These are phyloP conservation scores for Fusarium sp. DNA, from an alignment of 2,329 filamentous ascomycete species.

Conservation along the genomic window DNA sequence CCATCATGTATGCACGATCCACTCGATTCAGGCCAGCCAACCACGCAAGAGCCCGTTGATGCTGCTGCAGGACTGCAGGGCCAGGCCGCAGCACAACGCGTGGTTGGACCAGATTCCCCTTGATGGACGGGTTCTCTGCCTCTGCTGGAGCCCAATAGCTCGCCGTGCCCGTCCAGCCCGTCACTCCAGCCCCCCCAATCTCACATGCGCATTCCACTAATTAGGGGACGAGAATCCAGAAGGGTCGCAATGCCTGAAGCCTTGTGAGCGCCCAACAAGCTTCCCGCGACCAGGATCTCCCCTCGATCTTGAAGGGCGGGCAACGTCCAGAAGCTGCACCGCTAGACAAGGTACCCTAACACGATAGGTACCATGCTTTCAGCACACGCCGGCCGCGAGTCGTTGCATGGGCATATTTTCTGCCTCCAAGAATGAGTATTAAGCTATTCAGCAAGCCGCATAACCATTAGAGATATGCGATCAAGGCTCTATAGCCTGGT, in stretches of 20 bases:
- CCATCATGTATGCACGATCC: slow-evolving; percentile 28
- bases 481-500: not conserved
- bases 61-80: slow-evolving; percentile 40
- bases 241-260: slow-evolving; percentile 33
- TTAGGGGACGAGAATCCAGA: slow-evolving; percentile 21
- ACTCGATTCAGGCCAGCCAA: slow-evolving; percentile 37
- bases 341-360: slow-evolving; percentile 8
- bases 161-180: slow-evolving; percentile 7
- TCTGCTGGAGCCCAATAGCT: slow-evolving; percentile 25
- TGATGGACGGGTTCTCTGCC: slow-evolving; percentile 33
- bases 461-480: not conserved
- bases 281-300: slow-evolving; percentile 24
- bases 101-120: slow-evolving; percentile 42
- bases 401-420: not conserved
- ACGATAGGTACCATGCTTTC: not conserved
- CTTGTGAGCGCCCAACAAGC: slow-evolving; percentile 26
- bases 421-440: slow-evolving; percentile 1
- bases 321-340: not conserved
- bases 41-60: slow-evolving; percentile 34
- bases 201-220: slow-evolving; percentile 44
- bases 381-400: not conserved
- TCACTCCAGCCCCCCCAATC: slow-evolving; percentile 38
- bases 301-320: slow-evolving; percentile 16
- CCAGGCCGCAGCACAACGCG: slow-evolving; percentile 37
- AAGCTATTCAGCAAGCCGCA: not conserved